A percentile compares a stretch with the other conserved stretches of the same genome.
These are phyloP conservation scores for Penicillium mononematosum DNA, from an alignment of 495 filamentous ascomycete genomes.

Conservation along the genomic window DNA sequence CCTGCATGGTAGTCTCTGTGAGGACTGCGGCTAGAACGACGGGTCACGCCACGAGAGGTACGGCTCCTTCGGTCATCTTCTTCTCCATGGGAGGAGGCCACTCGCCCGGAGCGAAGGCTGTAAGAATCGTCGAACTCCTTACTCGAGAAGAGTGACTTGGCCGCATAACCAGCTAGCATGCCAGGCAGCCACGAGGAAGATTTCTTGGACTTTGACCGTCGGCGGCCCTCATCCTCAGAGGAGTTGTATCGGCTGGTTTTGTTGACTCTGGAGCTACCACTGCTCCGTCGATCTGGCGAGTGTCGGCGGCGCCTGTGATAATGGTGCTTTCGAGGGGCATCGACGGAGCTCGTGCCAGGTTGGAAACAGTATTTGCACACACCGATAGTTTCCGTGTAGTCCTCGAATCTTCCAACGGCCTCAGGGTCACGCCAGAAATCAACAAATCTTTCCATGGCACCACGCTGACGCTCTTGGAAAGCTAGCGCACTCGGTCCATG, in stretches of 20 bases:
- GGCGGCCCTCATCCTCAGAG: constrained; percentile 53
- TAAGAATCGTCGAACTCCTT: constrained; percentile 61
- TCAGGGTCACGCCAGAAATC: constrained; percentile 68
- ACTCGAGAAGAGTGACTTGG: constrained; percentile 52
- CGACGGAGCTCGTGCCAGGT: constrained; percentile 54
- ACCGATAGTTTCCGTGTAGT: constrained; percentile 71
- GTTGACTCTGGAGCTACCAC: constrained; percentile 45
- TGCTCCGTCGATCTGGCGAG: constrained; percentile 48
- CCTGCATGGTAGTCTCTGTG: constrained; percentile 34
- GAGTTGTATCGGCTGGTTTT: constrained; percentile 59
- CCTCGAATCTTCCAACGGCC: constrained; percentile 67
- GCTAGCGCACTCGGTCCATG: constrained; percentile 35
- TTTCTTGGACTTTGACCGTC: constrained; percentile 43
- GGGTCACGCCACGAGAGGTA: constrained; percentile 43
- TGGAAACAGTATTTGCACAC: constrained; percentile 69
- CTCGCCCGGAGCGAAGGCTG: constrained; percentile 52
- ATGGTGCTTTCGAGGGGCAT: constrained; percentile 67
- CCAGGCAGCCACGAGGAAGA: constrained; percentile 51
- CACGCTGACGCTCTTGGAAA: constrained; percentile 49
- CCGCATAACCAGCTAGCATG: constrained; percentile 54
- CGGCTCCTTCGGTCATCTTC: constrained; percentile 44
- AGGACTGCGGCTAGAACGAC: constrained; percentile 34
- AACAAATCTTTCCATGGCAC: constrained; percentile 55
- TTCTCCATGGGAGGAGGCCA: constrained; percentile 36
- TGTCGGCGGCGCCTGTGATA: constrained; percentile 44